phyloP scores from a whole-genome alignment of 371 early-diverging fungal genomes.

The Choanephora cucurbitarum region DNA sequence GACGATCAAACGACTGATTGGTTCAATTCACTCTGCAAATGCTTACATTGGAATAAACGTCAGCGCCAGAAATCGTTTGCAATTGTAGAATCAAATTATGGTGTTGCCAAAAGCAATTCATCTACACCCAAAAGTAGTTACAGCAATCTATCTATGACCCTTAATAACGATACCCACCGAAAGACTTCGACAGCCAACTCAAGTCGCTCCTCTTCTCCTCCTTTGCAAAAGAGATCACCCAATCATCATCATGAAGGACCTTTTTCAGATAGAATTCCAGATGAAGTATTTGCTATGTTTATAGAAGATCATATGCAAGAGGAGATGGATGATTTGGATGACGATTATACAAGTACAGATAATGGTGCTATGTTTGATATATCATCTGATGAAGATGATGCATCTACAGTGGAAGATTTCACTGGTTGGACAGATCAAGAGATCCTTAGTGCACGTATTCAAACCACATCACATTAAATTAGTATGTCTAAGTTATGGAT shows the following conservation, averaged over 20 bases:
- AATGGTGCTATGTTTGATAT: conserved; percentile 5
- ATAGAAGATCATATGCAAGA: too few species aligned
- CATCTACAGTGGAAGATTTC: conserved; percentile 23
- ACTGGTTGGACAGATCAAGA: conserved; percentile 51
- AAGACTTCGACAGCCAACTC: not conserved
- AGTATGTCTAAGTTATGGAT: too few species aligned
- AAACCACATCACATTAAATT: too few species aligned
- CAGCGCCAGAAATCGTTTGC: conserved; percentile 71
- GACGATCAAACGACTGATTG: conserved; percentile 79
- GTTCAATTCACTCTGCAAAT: conserved; percentile 78
- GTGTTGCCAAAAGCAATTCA: not conserved
- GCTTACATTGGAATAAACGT: conserved; percentile 85
- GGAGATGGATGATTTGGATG: conserved; percentile 18
- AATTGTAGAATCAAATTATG: conserved; percentile 40
- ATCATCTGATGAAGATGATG: conserved; percentile 22
- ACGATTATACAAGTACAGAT: conserved; percentile 19
- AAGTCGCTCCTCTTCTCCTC: conserved; percentile 13
- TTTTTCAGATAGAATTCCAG: conserved; percentile 28
- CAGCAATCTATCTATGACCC: not conserved
- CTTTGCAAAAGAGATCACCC: not conserved
- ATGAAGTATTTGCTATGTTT: conserved; percentile 51
- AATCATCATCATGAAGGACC: not conserved
- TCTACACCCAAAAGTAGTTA: not conserved
- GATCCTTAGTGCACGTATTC: conserved; percentile 16
- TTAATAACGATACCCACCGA: conserved; percentile 1